Conservation (phyloP, 2,329 filamentous ascomycete genomes). For the Xylariaceae sp. region DNA sequence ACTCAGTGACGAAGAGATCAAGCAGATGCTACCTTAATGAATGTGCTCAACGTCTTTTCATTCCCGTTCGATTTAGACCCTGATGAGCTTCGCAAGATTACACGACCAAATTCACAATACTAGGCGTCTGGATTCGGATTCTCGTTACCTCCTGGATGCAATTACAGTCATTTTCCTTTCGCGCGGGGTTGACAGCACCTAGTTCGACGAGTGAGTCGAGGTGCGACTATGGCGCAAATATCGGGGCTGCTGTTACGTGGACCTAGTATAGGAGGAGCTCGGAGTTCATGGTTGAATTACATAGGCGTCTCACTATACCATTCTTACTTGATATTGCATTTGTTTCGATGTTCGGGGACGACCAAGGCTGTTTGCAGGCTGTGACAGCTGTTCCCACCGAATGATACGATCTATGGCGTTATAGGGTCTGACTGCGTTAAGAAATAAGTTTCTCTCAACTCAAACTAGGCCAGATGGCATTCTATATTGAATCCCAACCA, state of each 20-base stretch:
- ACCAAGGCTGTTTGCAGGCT: no score
- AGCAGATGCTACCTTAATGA: constrained; percentile 63
- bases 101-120: constrained; percentile 28
- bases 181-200: constrained; percentile 20
- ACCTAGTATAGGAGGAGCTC: neutral
- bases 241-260: neutral
- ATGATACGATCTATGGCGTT: no score
- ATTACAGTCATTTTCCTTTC: constrained; percentile 23
- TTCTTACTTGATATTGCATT: neutral
- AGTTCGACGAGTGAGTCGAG: constrained; percentile 16
- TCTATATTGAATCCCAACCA: no score
- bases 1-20: constrained; percentile 72
- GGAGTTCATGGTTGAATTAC: constrained; percentile 4
- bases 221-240: neutral
- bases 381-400: no score
- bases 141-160: constrained; percentile 27
- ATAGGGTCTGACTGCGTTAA: no score
- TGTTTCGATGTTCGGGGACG: no score
- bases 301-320: neutral
- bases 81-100: constrained; percentile 29
- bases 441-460: no score
- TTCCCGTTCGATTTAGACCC: constrained; percentile 26
- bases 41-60: constrained; percentile 2
- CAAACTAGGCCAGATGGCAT: no score
- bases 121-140: constrained; percentile 32